Evolutionary conservation across 2,329 filamentous ascomycete species (phyloP).

Genomic region (Trichoderma sp.): DNA sequence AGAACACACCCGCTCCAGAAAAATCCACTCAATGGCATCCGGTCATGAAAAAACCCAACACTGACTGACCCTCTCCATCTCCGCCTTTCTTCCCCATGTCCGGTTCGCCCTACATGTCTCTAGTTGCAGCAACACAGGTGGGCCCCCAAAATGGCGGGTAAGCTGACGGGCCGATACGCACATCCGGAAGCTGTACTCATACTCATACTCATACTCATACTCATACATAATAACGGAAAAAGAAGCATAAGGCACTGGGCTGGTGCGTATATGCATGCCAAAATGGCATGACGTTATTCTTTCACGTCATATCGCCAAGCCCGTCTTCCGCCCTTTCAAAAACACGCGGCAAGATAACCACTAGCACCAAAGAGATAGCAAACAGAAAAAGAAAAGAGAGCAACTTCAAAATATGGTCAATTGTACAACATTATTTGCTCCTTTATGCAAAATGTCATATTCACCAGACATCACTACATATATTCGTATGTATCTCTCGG

Average conservation of each 20-base stretch:
- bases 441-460: neutral
- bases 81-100: neutral
- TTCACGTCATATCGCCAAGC: neutral
- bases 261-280: neutral
- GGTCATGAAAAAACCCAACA: neutral
- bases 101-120: neutral
- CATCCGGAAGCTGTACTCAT: neutral
- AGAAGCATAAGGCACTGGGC: neutral
- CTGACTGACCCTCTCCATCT: too few species aligned
- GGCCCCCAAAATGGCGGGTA: neutral
- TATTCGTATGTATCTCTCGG: slow-evolving; percentile 2
- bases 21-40: neutral
- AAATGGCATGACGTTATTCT: neutral
- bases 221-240: neutral
- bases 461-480: slow-evolving; percentile 6
- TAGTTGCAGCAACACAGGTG: neutral
- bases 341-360: neutral
- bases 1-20: neutral
- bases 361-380: neutral
- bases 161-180: slow-evolving; percentile 12
- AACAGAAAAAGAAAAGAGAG: neutral
- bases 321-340: neutral
- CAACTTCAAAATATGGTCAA: neutral
- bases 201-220: neutral
- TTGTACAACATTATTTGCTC: neutral